Conservation (phyloP, 208 protist species). For the Leishmania gerbilli region DNA sequence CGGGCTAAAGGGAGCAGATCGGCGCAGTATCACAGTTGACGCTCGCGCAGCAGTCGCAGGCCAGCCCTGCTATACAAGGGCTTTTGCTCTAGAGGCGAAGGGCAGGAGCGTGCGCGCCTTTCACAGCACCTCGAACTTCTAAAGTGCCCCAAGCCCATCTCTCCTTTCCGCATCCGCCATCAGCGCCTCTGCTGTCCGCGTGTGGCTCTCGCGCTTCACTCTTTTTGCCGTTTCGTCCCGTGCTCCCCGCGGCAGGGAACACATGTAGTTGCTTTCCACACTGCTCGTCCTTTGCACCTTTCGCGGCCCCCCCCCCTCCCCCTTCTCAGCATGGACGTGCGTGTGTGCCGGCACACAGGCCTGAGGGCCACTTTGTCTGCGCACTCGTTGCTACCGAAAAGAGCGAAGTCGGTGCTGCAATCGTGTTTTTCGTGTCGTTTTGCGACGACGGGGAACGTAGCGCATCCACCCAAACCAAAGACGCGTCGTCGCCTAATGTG, state of each 20-base stretch:
- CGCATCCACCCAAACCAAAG: neutral
- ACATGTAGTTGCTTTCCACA: neutral
- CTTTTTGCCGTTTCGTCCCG: neutral
- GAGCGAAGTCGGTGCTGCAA: neutral
- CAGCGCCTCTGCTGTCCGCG: neutral
- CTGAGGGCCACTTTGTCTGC: neutral
- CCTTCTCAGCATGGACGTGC: neutral
- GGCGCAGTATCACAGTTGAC: too few relatives aligned
- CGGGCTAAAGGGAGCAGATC: neutral
- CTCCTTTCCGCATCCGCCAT: neutral
- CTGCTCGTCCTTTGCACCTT: neutral
- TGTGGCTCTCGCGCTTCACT: neutral
- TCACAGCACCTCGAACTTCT: neutral
- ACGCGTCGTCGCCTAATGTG: neutral
- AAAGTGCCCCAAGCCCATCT: neutral
- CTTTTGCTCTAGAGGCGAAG: neutral
- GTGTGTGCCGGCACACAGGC: neutral
- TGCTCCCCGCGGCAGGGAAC: neutral
- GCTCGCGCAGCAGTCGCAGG: neutral
- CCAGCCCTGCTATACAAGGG: neutral
- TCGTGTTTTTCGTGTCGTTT: neutral
- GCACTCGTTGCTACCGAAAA: neutral
- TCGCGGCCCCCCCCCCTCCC: neutral
- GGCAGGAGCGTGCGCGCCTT: neutral
- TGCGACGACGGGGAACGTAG: neutral